A percentile compares a stretch with the other conserved stretches of the same genome.
Conservation (phyloP, 2,329 filamentous ascomycete species). For the Aureobasidium musti region DNA sequence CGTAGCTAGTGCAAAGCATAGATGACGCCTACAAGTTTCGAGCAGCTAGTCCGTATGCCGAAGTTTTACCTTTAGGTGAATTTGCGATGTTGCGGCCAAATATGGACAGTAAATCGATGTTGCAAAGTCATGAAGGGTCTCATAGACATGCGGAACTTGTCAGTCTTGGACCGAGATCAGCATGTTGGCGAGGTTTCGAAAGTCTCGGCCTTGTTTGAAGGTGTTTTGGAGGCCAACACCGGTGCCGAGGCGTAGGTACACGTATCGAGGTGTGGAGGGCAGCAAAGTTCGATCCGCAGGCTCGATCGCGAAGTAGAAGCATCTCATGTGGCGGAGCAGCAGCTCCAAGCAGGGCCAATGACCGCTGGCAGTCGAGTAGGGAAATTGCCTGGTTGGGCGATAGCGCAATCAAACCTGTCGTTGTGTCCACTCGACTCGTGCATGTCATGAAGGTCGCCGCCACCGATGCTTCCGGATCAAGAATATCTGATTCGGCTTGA, state of each 20-base stretch:
- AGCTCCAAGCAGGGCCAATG: constrained; percentile 4
- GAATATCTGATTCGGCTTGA: background rate
- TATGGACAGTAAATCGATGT: background rate
- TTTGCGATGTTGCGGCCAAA: background rate
- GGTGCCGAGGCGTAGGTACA: background rate
- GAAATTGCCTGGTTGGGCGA: constrained; percentile 11
- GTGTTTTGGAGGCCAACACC: background rate
- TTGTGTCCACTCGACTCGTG: constrained; percentile 6
- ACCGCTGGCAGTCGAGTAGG: background rate
- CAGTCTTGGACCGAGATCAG: background rate
- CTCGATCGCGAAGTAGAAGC: constrained; percentile 15
- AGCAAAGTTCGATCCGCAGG: constrained; percentile 18
- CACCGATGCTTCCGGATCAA: constrained; percentile 13
- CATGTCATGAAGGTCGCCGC: constrained; percentile 26
- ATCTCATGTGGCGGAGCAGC: constrained; percentile 7
- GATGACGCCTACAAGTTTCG: constrained; percentile 20
- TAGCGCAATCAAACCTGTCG: constrained; percentile 8
- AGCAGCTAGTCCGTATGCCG: background rate
- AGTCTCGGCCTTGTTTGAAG: background rate
- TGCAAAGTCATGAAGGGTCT: background rate
- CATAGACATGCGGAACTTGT: background rate
- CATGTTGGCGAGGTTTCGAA: background rate
- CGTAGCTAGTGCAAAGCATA: background rate
- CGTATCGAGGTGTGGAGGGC: background rate
- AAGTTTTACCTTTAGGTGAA: background rate